Evolutionary conservation across 306 rosid species (phyloP), one percentile per base, ranked within the genome.

Genomic region (Cucurbita maxima): DNA sequence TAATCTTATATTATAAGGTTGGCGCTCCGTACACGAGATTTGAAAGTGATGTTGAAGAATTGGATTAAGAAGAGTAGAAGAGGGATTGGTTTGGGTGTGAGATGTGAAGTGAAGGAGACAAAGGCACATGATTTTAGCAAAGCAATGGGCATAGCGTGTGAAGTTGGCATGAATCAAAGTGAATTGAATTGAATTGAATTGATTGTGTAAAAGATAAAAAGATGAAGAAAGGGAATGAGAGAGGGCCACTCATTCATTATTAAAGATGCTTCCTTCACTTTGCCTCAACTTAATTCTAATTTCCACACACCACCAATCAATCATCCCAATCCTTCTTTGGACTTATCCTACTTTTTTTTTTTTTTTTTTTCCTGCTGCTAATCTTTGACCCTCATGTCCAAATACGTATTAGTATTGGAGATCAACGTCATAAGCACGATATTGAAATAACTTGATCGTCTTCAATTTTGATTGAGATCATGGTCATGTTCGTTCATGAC

Each of bases 191-290:
- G 57, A 57, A 47, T 69, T 69, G 43, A 47, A 20, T 47, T 69
- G 43, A 47, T 69, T 69, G 22, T 69, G 73, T 69, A 22, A 69
- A 69, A 68, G 22, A 15, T 30, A 69, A 47, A 20, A 3, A 45
- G 55, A 5, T 16, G 45, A 5, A 66, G 36, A 61, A 40, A 61
- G 41, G 37, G 18, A 58, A 30, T 30, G 4, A 34, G 44, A 62
- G 4, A 68, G 73, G 41, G 25, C 73, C 73, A 48, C 73, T 68
- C 12, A 50, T 70, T 70, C 12, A 70, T 70, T 70, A 70, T 50
- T 50, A 70, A 70, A 70, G 74, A 50, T 50, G 43, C 58, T 50
- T 70, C 58, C 56, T 66, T 66, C 72, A 45, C 56, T 68, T 68
- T 47, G 25, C 73, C 51, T 51, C 74, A 70, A 70, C 50, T 58